Conservation (phyloP, 306 rosid species). For the Citrullus mucosospermus region DNA sequence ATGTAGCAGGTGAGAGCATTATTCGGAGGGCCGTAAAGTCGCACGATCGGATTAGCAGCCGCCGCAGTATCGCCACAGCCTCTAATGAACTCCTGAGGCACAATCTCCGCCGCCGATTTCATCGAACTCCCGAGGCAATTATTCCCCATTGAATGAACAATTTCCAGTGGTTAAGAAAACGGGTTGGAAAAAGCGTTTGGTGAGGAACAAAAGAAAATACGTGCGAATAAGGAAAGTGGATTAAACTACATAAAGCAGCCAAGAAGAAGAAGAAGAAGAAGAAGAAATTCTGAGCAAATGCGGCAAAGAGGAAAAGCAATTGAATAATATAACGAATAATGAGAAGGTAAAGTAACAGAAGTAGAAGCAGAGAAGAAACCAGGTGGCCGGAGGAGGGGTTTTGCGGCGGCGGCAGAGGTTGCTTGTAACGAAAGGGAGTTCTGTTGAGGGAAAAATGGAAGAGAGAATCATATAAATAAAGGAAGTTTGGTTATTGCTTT, state of each 20-base stretch:
- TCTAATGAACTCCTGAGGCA: slow-evolving; percentile 43
- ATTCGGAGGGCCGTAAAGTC: slow-evolving; percentile 47
- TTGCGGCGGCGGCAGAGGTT: slow-evolving; percentile 5
- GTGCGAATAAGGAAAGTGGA: background rate
- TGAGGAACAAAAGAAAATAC: background rate
- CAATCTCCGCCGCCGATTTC: slow-evolving; percentile 65
- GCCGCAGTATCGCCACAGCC: background rate
- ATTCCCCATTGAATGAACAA: slow-evolving; percentile 43
- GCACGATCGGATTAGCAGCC: slow-evolving; percentile 28
- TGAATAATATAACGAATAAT: background rate
- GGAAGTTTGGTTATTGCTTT: background rate
- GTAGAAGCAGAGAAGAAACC: background rate
- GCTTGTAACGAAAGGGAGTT: slow-evolving; percentile 5
- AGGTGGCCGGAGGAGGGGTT: background rate
- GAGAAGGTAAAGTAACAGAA: background rate
- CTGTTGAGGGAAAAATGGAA: background rate
- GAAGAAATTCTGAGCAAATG: background rate
- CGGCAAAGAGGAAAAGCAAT: background rate
- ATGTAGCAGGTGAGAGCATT: slow-evolving; percentile 47
- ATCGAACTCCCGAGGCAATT: slow-evolving; percentile 38
- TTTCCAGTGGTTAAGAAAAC: background rate
- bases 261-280: background rate
- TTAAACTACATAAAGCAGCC: background rate
- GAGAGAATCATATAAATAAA: background rate
- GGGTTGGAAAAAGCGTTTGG: background rate